Evolutionary conservation across 352 stramenopile species (phyloP).

Genomic region (Globisporangium heterothallicum): DNA sequence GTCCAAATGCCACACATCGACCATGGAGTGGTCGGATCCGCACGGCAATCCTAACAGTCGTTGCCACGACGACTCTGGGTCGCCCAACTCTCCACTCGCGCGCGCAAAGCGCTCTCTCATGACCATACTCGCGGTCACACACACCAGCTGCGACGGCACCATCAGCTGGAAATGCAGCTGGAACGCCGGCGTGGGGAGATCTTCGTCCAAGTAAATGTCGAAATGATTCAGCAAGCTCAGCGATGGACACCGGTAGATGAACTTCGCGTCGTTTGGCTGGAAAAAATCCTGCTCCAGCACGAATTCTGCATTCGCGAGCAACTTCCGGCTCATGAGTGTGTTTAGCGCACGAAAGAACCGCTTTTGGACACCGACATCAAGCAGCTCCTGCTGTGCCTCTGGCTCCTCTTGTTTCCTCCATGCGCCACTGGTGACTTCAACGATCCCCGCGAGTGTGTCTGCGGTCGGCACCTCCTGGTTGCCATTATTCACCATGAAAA

Average conservation of each 20-base stretch:
- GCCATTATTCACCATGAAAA: conserved; percentile 46
- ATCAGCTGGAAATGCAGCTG: conserved; percentile 48
- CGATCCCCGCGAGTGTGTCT: conserved; percentile 15
- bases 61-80: conserved; percentile 43
- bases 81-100: conserved; percentile 27
- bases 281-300: conserved; percentile 27
- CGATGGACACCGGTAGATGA: conserved; percentile 58
- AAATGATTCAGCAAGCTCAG: conserved; percentile 51
- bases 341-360: conserved; percentile 44
- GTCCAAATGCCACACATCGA: conserved; percentile 73
- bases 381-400: not conserved
- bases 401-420: not conserved
- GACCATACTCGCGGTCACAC: conserved; percentile 44
- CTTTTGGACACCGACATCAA: conserved; percentile 14
- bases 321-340: conserved; percentile 17
- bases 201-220: conserved; percentile 61
- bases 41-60: conserved; percentile 51
- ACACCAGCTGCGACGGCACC: conserved; percentile 35
- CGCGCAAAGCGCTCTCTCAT: conserved; percentile 18
- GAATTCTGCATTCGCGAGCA: conserved; percentile 44
- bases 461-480: conserved; percentile 17
- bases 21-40: conserved; percentile 48
- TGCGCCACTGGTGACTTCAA: conserved; percentile 29
- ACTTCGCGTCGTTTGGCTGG: conserved; percentile 48
- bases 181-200: conserved; percentile 32